Conservation (phyloP, 495 filamentous ascomycete species). For the Astrocystis sublimbata region DNA sequence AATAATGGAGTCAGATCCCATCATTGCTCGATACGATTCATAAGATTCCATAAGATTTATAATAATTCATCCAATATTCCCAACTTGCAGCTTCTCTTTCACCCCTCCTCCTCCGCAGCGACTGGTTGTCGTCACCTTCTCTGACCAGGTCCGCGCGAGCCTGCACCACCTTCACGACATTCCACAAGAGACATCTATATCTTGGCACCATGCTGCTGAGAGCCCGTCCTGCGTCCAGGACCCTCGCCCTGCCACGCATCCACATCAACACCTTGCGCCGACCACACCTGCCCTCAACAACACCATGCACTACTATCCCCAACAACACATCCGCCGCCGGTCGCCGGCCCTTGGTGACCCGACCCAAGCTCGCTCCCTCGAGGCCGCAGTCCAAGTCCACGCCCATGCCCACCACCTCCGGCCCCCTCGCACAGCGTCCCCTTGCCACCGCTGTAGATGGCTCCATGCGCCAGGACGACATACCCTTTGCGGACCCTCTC, state of each 20-base stretch:
- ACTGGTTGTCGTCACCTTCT: constrained; percentile 14
- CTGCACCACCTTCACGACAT: constrained; percentile 20
- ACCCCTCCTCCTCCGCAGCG: constrained; percentile 21
- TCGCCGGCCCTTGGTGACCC: constrained; percentile 24
- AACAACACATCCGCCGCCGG: constrained; percentile 6
- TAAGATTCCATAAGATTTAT: constrained; percentile 28
- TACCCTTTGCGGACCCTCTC: constrained; percentile 35
- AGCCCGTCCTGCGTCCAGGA: constrained; percentile 20
- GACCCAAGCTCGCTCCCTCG: constrained; percentile 30
- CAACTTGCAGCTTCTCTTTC: no score
- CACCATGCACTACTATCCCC: constrained; percentile 10
- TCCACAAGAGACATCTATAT: no score
- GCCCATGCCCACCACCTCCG: constrained; percentile 16
- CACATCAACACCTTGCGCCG: constrained; percentile 17
- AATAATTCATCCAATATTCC: no score
- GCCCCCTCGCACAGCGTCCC: constrained; percentile 36
- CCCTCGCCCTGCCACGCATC: constrained; percentile 23
- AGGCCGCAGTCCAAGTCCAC: constrained; percentile 32
- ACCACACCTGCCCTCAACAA: constrained; percentile 21
- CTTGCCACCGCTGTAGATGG: constrained; percentile 49
- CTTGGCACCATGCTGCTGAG: constrained; percentile 33
- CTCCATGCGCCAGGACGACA: constrained; percentile 37
- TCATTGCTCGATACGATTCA: no score
- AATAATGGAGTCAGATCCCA: no score
- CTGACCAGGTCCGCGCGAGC: neutral